Evolutionary conservation across 2,329 filamentous ascomycete species (phyloP), one percentile per base, ranked within the genome.

Genomic region (Sclerotinia spermophila): DNA sequence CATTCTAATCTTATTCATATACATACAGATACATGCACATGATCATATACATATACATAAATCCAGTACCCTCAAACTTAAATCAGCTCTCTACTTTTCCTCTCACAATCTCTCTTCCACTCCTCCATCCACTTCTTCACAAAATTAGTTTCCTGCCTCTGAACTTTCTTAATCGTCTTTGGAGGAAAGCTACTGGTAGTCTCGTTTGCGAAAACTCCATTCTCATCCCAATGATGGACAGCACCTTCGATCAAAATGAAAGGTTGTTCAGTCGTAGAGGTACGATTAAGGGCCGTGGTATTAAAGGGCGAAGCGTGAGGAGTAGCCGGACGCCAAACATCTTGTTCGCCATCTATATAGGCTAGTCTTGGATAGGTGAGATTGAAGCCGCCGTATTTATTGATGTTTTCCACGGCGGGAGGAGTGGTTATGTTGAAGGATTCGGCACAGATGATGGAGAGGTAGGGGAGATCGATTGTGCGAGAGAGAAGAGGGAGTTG

Each of bases 201-300:
- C 78, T 92, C 84, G 71, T 90, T 89, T 1, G 82, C 79, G 65
- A 89, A 87, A n/a, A 91, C 75, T 0, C 89, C 89, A 73, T 91
- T 90, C 81, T 91, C 89, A 74, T 92, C 91, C 90, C 91, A 96
- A 78, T 95, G 92, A 79, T 96, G 93, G 30, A 94, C 91, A 0
- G 87, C 92, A n/a, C 86, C 86, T 5, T 84, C 82, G 60, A 96
- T 93, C 60, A 95, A 78, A n/a, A 92, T 84, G 73, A 90, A 92
- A 0, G 92, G 92, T 81, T 94, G 86, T 62, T 84, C 85, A 0
- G 82, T 81, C 0, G 91, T 92, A 59, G 86, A 91, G 21, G 82
- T 80, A 30, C 91, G 83, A 42, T 83, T 81, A 0, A 84, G 82
- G 0, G 88, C 85, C 1, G 83, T 86, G n/a, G 40, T 67, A 48